Percentiles rank a stretch among this genome's conserved stretches.
Evolutionary conservation across 768 basidiomycete genomes (phyloP).

Genomic region (Lyophyllum atratum): DNA sequence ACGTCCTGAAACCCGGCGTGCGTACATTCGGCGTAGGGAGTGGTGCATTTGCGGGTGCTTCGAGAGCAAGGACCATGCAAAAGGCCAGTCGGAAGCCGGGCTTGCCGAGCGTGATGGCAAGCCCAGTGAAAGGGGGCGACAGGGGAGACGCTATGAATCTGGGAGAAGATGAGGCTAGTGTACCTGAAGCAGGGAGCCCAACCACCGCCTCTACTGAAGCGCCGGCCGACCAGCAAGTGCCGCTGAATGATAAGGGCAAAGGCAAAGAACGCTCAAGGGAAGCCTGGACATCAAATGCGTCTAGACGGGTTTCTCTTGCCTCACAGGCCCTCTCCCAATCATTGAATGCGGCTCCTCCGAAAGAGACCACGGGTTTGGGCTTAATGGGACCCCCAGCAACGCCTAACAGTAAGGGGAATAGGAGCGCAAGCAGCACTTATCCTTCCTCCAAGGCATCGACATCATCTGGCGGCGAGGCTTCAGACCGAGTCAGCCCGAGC

Average conservation of each 20-base stretch:
- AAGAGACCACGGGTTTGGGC: constrained; percentile 23
- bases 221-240: not conserved
- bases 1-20: constrained; percentile 6
- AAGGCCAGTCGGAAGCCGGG: constrained; percentile 50
- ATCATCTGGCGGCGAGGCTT: constrained; percentile 2
- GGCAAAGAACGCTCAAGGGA: constrained; percentile 30
- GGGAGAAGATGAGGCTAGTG: constrained; percentile 12
- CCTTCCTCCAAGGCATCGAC: constrained; percentile 15
- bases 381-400: constrained; percentile 52
- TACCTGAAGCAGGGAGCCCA: not conserved
- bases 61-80: constrained; percentile 27
- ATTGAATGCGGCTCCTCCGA: constrained; percentile 48
- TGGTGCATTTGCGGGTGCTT: constrained; percentile 20
- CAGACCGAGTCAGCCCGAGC: constrained; percentile 7
- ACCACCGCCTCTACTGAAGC: constrained; percentile 15
- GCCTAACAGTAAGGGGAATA: constrained; percentile 35
- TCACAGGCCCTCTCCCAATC: constrained; percentile 66
- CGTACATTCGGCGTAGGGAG: constrained; percentile 22
- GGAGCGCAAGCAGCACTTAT: constrained; percentile 43
- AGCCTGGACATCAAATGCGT: constrained; percentile 37
- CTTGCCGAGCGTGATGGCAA: constrained; percentile 48
- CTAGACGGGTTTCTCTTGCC: constrained; percentile 58
- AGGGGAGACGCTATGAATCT: constrained; percentile 18
- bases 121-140: constrained; percentile 47
- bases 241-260: constrained; percentile 28